Evolutionary conservation across 163 green algal genomes (phyloP), one percentile per base, ranked within the genome.

Genomic region (Scenedesmus sp.): DNA sequence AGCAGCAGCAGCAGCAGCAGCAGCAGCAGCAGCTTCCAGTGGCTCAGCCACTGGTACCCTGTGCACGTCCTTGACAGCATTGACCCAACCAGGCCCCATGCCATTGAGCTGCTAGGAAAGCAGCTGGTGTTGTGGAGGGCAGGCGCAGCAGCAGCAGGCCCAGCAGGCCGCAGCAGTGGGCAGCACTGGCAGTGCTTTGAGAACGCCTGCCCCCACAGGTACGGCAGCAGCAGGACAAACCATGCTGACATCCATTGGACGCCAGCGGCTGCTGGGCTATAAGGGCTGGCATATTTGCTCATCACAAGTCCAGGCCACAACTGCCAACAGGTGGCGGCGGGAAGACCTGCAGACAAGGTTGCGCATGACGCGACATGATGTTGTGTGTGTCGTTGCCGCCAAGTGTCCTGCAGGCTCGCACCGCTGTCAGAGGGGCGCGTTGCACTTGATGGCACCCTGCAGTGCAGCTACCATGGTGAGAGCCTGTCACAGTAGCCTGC

Each of bases 181-280:
- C 10, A 35, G 59, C 24, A 61, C n/a, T 97, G 95, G 95, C 81
- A 81, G 3, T 93, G 82, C 1, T 92, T 96, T 35, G 87, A 96
- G 43, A 94, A 97, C 87, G 68, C 85, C 51, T 97, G 95, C 91
- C 92, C 95, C 5, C 95, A 97, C 93, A 83, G 90, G 87, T 91
- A 24, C 35, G 59, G 3, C 10, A 72, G 6, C 24, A 35, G 59
- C 59, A 72, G 59, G 22, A 30, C 7, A n/a, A n/a, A n/a, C n/a
- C n/a, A n/a, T n/a, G n/a, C n/a, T n/a, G n/a, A n/a, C n/a, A n/a
- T n/a, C n/a, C n/a, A n/a, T n/a, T n/a, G n/a, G n/a, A n/a, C n/a
- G n/a, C n/a, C n/a, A n/a, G n/a, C n/a, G n/a, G n/a, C n/a, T n/a
- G n/a, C n/a, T n/a, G n/a, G n/a, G n/a, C n/a, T n/a, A n/a, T n/a